A percentile compares a stretch with the other conserved stretches of the same genome.
Evolutionary conservation across 2,329 filamentous ascomycete species (phyloP).

Genomic region (Dothiorella sarmentorum): DNA sequence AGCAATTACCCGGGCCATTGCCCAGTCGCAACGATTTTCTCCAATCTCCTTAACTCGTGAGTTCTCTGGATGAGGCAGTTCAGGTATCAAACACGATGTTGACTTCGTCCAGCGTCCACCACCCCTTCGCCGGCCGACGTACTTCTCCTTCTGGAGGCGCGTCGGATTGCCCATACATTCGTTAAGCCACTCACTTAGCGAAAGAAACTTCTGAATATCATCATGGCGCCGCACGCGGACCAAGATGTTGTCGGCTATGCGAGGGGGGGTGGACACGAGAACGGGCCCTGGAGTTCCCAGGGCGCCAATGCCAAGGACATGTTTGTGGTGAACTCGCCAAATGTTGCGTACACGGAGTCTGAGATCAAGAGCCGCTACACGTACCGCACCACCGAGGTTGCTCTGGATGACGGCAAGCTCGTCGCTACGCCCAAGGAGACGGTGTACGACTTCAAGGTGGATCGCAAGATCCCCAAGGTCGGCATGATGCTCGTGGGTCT

Average conservation of each 20-base stretch:
- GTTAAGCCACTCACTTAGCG: slow-evolving; percentile 29
- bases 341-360: slow-evolving; percentile 83
- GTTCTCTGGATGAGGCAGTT: too few species aligned
- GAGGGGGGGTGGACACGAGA: slow-evolving; percentile 46
- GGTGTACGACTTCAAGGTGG: slow-evolving; percentile 94
- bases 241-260: slow-evolving; percentile 52
- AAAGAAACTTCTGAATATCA: not conserved
- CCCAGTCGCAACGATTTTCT: slow-evolving; percentile 88
- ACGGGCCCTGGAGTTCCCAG: slow-evolving; percentile 24
- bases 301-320: slow-evolving; percentile 52
- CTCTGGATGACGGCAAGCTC: slow-evolving; percentile 69
- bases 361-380: slow-evolving; percentile 93
- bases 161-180: slow-evolving; percentile 54
- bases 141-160: slow-evolving; percentile 82
- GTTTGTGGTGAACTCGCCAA: slow-evolving; percentile 88
- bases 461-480: slow-evolving; percentile 87
- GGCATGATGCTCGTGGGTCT: slow-evolving; percentile 97
- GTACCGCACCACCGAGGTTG: slow-evolving; percentile 89
- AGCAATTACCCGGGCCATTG: slow-evolving; percentile 38
- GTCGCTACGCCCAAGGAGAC: slow-evolving; percentile 84
- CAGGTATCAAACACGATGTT: not conserved
- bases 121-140: slow-evolving; percentile 96
- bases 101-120: slow-evolving; percentile 65
- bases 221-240: slow-evolving; percentile 93
- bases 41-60: slow-evolving; percentile 96